Percentiles rank a stretch among this genome's conserved stretches.
Conservation (phyloP, 345 rosid genomes). For the Lagerstroemia speciosa region DNA sequence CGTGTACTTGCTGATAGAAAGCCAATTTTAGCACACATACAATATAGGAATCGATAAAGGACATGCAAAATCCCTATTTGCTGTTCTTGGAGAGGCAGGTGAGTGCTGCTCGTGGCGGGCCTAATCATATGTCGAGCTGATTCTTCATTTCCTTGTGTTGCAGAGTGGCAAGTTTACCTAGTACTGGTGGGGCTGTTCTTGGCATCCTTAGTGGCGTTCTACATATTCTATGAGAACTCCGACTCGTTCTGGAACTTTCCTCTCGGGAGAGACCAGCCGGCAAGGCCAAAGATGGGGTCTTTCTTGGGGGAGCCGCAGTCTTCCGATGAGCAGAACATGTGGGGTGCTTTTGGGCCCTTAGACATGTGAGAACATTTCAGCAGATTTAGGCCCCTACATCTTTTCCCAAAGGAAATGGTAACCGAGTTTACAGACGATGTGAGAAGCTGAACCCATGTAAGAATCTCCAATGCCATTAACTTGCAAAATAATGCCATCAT, state of each 20-base stretch:
- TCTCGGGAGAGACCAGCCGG: conserved; percentile 36
- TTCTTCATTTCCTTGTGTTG: conserved; percentile 9
- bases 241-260: conserved; percentile 85
- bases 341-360: conserved; percentile 38
- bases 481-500: too few relatives aligned
- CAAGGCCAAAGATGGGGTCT: conserved; percentile 41
- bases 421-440: too few relatives aligned
- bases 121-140: background rate
- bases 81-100: too few relatives aligned
- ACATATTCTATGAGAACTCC: conserved; percentile 72
- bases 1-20: too few relatives aligned
- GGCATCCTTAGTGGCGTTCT: conserved; percentile 70
- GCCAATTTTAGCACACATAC: too few relatives aligned
- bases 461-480: too few relatives aligned
- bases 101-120: too few relatives aligned
- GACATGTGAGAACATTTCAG: conserved; percentile 27
- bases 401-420: too few relatives aligned
- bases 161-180: conserved; percentile 95
- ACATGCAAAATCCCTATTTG: too few relatives aligned
- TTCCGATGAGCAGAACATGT: conserved; percentile 54
- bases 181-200: conserved; percentile 65
- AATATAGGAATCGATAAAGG: too few relatives aligned
- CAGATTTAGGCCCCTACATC: background rate
- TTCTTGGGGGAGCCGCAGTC: conserved; percentile 46
- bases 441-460: too few relatives aligned